Conservation (phyloP, 108 stramenopile species). For the Pseudonitzschia multiseries region DNA sequence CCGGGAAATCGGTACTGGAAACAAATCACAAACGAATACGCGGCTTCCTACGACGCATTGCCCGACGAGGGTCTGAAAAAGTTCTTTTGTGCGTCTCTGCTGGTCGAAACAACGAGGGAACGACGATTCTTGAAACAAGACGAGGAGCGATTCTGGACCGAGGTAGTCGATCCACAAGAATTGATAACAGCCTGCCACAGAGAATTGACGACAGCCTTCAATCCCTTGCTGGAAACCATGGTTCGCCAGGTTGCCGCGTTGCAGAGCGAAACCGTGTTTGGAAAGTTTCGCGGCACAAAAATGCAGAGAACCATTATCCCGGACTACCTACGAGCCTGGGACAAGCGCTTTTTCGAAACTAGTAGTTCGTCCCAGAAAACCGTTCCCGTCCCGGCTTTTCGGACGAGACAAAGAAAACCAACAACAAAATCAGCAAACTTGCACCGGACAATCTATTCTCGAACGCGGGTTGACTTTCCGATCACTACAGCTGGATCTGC, state of each 20-base stretch:
- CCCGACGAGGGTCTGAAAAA: constrained; percentile 15
- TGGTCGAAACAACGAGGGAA: constrained; percentile 4
- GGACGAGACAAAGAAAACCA: background rate
- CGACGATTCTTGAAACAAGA: constrained; percentile 44
- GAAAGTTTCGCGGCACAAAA: constrained; percentile 27
- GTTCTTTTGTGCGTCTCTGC: constrained; percentile 21
- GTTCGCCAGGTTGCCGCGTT: constrained; percentile 32
- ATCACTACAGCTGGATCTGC: background rate
- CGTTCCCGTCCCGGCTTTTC: background rate
- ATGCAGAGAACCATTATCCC: constrained; percentile 27
- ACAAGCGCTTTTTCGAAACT: constrained; percentile 7
- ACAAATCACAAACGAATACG: constrained; percentile 13
- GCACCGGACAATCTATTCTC: background rate
- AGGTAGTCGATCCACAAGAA: constrained; percentile 9
- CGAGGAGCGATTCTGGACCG: constrained; percentile 37
- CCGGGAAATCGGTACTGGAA: constrained; percentile 51
- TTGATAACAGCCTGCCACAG: constrained; percentile 28
- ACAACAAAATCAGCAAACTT: background rate
- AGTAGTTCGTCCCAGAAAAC: background rate
- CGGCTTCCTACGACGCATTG: constrained; percentile 22
- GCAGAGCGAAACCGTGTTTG: constrained; percentile 31
- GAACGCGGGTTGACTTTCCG: background rate
- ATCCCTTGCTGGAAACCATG: constrained; percentile 20
- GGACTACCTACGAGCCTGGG: constrained; percentile 15
- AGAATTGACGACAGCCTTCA: constrained; percentile 16